phyloP scores from a whole-genome alignment of 345 rosid genomes.

The Anastatica hierochuntica region DNA sequence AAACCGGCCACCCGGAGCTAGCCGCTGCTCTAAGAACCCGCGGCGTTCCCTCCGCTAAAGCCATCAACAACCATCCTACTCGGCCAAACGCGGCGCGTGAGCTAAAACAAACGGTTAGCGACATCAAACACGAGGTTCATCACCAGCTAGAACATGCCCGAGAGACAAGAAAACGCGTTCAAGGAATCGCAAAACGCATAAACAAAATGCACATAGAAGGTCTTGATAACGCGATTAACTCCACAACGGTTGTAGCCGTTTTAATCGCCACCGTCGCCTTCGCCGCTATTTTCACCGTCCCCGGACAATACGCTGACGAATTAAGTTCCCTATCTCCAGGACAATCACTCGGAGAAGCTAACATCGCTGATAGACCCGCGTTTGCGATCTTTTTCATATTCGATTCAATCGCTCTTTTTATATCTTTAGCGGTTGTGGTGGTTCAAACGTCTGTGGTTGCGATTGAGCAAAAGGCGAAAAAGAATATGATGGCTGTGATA shows the following conservation, averaged over 20 bases:
- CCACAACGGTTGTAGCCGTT: constrained; percentile 94
- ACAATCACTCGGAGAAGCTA: constrained; percentile 65
- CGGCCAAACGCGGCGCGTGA: constrained; percentile 52
- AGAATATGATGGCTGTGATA: constrained; percentile 88
- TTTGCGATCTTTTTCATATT: constrained; percentile 77
- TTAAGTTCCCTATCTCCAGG: constrained; percentile 30
- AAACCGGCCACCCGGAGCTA: constrained; percentile 47
- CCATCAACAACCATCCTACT: constrained; percentile 34
- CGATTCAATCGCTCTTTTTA: constrained; percentile 80
- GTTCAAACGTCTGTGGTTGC: constrained; percentile 94
- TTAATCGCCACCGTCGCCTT: constrained; percentile 69
- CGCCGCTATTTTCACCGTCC: constrained; percentile 34
- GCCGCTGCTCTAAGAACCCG: constrained; percentile 44
- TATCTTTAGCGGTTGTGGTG: constrained; percentile 86
- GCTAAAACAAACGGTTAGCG: constrained; percentile 85
- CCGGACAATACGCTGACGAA: constrained; percentile 74
- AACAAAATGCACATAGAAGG: constrained; percentile 87
- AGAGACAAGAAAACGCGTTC: constrained; percentile 75
- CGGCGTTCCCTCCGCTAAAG: constrained; percentile 63
- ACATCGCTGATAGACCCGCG: constrained; percentile 51
- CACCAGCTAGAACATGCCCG: constrained; percentile 85
- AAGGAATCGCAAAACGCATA: constrained; percentile 75
- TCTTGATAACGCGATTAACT: constrained; percentile 88
- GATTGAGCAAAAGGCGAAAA: constrained; percentile 86
- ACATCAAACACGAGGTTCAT: constrained; percentile 89